A percentile compares a stretch with the other conserved stretches of the same genome.
Evolutionary conservation across 495 filamentous ascomycete genomes (phyloP).

Genomic region (Lindgomyces ingoldianus): DNA sequence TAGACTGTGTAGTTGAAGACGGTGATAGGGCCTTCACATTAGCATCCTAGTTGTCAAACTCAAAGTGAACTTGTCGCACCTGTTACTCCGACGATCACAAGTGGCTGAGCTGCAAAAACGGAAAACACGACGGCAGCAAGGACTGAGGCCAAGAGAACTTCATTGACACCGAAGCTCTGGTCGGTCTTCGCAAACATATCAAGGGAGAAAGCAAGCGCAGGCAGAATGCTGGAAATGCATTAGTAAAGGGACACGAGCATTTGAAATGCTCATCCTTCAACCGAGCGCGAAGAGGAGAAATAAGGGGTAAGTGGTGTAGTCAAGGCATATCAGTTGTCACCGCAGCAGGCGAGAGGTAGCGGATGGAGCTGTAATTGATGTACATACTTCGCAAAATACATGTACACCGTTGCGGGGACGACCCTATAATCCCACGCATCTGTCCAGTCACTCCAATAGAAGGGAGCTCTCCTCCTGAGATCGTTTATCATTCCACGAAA

Average conservation of each 20-base stretch:
- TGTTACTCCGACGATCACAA: conserved; percentile 86
- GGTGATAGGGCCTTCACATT: conserved; percentile 36
- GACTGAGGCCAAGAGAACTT: conserved; percentile 50
- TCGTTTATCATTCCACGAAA: conserved; percentile 50
- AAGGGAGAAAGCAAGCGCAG: conserved; percentile 50
- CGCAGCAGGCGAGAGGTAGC: not conserved
- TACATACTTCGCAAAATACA: conserved; percentile 52
- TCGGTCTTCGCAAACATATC: conserved; percentile 50
- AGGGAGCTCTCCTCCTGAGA: conserved; percentile 46
- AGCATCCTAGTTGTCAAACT: conserved; percentile 4
- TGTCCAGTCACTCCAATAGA: conserved; percentile 48
- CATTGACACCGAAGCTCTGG: conserved; percentile 51
- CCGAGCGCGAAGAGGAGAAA: not conserved
- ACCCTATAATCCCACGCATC: conserved; percentile 51
- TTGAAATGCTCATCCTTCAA: not conserved
- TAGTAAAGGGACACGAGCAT: not conserved
- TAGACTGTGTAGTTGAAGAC: conserved; percentile 54
- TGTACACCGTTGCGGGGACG: conserved; percentile 47
- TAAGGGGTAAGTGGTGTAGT: not conserved
- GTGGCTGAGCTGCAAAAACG: conserved; percentile 36
- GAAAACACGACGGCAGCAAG: conserved; percentile 49
- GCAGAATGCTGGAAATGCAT: conserved; percentile 43
- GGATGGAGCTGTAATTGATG: conserved; percentile 2
- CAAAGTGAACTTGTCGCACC: conserved; percentile 48
- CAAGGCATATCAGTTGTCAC: not conserved